phyloP scores from a whole-genome alignment of 371 early-diverging fungal genomes.

The Syncephalastrum monosporum region DNA sequence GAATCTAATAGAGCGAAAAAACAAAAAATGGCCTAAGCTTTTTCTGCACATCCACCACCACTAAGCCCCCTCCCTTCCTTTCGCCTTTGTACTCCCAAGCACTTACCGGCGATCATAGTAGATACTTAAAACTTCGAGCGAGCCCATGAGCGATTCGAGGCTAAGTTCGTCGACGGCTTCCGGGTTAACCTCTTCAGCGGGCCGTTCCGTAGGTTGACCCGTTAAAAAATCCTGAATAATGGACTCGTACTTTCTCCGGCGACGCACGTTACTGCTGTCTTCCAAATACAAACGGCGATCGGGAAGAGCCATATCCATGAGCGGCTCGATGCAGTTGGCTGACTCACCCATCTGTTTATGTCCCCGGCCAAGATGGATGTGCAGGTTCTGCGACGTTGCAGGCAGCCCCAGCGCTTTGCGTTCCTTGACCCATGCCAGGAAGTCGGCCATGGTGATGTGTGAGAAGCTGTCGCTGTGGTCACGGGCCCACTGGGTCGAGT shows the following conservation, averaged over 20 bases:
- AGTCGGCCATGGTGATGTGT: slow-evolving; percentile 28
- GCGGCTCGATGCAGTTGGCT: slow-evolving; percentile 15
- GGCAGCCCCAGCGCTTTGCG: slow-evolving; percentile 19
- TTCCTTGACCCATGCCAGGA: slow-evolving; percentile 28
- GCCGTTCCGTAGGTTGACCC: slow-evolving; percentile 4
- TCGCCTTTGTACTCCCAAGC: not conserved
- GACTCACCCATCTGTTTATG: slow-evolving; percentile 15
- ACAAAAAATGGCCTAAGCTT: not conserved
- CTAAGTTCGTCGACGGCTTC: not conserved
- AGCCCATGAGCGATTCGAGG: not conserved
- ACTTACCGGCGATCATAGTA: slow-evolving; percentile 35
- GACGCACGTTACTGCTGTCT: slow-evolving; percentile 13
- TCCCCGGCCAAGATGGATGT: slow-evolving; percentile 16
- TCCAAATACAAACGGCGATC: slow-evolving; percentile 21
- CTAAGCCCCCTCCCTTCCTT: not conserved
- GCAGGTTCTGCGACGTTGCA: slow-evolving; percentile 18
- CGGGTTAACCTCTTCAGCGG: not conserved
- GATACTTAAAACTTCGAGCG: slow-evolving; percentile 25
- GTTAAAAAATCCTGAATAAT: slow-evolving; percentile 16
- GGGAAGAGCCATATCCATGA: slow-evolving; percentile 12
- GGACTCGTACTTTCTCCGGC: slow-evolving; percentile 10
- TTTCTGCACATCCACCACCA: not conserved
- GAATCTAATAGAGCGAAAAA: slow-evolving; percentile 14
- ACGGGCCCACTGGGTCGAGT: slow-evolving; percentile 21
- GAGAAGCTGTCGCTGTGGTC: slow-evolving; percentile 20